Evolutionary conservation across 345 rosid genomes (phyloP).

Genomic region (Aethionema arabicum): DNA sequence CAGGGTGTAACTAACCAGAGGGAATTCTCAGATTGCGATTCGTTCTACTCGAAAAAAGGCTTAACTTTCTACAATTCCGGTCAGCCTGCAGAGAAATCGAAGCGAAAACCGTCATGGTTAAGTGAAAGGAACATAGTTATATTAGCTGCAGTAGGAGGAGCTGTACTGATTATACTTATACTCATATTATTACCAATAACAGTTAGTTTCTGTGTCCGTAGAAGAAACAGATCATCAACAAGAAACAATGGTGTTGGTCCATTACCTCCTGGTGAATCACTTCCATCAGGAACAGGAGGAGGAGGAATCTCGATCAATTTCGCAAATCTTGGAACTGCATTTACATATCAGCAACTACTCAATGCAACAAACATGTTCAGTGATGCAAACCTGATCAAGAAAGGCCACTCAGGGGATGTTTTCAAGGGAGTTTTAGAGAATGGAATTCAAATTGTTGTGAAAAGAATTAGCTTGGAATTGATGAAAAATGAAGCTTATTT

Average conservation of each 20-base stretch:
- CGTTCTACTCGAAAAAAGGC: slow-evolving; percentile 29
- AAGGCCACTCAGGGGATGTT: slow-evolving; percentile 87
- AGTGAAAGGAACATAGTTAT: slow-evolving; percentile 50
- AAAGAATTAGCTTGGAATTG: slow-evolving; percentile 56
- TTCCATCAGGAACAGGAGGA: slow-evolving; percentile 29
- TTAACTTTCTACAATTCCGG: slow-evolving; percentile 32
- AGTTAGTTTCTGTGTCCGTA: slow-evolving; percentile 49
- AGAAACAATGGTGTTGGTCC: slow-evolving; percentile 52
- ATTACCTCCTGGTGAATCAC: slow-evolving; percentile 51
- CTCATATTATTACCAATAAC: slow-evolving; percentile 43
- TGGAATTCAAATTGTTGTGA: slow-evolving; percentile 58
- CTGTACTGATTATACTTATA: slow-evolving; percentile 47
- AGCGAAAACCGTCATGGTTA: slow-evolving; percentile 40
- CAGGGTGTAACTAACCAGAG: slow-evolving; percentile 23
- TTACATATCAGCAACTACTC: slow-evolving; percentile 60
- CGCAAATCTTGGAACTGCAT: slow-evolving; percentile 57
- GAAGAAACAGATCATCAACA: slow-evolving; percentile 35
- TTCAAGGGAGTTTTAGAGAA: slow-evolving; percentile 61
- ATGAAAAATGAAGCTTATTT: slow-evolving; percentile 51
- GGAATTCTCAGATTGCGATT: slow-evolving; percentile 23
- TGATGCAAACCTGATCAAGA: slow-evolving; percentile 63
- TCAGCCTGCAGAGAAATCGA: slow-evolving; percentile 13
- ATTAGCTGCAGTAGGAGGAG: slow-evolving; percentile 72
- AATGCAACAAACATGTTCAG: slow-evolving; percentile 61
- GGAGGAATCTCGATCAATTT: slow-evolving; percentile 46